These are phyloP conservation scores for Xylariaceae sp. DNA, from an alignment of 2,329 filamentous ascomycete genomes.

Conservation along the genomic window DNA sequence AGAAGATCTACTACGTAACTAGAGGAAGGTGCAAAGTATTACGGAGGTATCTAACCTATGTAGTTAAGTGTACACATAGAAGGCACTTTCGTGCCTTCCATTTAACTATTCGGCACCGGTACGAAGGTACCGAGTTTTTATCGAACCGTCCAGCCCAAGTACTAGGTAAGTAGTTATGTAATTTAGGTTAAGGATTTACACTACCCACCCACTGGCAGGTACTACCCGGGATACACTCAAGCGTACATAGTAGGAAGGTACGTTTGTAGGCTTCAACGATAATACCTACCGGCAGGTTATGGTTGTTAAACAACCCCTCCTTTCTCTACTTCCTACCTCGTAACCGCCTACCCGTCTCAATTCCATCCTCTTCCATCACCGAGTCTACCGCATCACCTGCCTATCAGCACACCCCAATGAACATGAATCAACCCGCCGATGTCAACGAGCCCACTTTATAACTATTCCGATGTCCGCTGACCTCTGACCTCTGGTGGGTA, in stretches of 20 bases:
- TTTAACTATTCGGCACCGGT: no score
- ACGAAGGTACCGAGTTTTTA: no score
- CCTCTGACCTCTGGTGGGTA: neutral
- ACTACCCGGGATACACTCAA: no score
- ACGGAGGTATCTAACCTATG: no score
- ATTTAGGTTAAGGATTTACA: no score
- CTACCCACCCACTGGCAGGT: no score
- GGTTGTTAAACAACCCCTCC: neutral
- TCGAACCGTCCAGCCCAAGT: no score
- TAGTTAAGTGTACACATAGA: no score
- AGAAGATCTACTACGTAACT: no score
- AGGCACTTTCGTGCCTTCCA: no score
- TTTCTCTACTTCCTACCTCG: neutral
- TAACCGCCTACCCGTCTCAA: neutral
- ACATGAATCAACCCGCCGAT: neutral
- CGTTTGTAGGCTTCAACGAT: neutral
- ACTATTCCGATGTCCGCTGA: neutral
- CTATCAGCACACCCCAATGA: neutral
- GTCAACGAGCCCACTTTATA: neutral
- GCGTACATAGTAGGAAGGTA: neutral
- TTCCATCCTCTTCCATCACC: neutral
- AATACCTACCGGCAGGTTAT: neutral
- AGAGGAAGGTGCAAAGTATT: no score
- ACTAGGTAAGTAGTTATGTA: no score
- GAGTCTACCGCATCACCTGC: neutral